Conservation (phyloP, 352 stramenopile species). For the Hyaloperonospora brassicae region DNA sequence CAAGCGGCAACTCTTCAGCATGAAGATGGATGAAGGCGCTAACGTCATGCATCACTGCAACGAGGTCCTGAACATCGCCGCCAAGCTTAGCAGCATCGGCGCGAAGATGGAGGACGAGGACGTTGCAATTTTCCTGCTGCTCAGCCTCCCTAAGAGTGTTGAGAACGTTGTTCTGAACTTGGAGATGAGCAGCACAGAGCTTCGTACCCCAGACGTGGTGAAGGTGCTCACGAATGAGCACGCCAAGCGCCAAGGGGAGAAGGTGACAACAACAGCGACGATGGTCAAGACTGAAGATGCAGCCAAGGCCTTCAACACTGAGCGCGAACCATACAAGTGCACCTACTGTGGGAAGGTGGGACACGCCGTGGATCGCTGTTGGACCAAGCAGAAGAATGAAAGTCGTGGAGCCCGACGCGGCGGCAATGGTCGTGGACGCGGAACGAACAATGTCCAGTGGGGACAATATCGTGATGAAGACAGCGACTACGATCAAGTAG, state of each 20-base stretch:
- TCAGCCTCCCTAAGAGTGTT: conserved; percentile 2
- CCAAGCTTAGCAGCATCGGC: conserved; percentile 7
- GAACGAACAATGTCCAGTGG: background rate
- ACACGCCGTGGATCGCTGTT: background rate
- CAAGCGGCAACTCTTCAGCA: conserved; percentile 13
- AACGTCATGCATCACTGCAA: conserved; percentile 10
- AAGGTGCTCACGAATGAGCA: no score
- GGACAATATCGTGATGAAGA: no score
- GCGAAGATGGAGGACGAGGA: conserved; percentile 8
- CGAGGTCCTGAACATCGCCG: conserved; percentile 5
- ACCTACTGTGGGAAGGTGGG: no score
- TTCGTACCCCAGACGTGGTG: no score
- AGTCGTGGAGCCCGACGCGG: background rate
- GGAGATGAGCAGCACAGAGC: background rate
- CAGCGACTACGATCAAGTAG: background rate
- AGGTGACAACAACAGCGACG: no score
- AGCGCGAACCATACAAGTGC: no score
- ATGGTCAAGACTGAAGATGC: no score
- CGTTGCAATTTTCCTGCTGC: conserved; percentile 6
- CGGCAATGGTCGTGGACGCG: conserved; percentile 1
- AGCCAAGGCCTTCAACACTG: no score
- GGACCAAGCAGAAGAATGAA: background rate
- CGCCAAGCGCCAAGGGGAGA: no score
- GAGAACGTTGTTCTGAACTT: conserved; percentile 9
- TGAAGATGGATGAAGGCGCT: conserved; percentile 7